phyloP scores from a whole-genome alignment of 352 stramenopile genomes.

The Phytophthora megakarya region DNA sequence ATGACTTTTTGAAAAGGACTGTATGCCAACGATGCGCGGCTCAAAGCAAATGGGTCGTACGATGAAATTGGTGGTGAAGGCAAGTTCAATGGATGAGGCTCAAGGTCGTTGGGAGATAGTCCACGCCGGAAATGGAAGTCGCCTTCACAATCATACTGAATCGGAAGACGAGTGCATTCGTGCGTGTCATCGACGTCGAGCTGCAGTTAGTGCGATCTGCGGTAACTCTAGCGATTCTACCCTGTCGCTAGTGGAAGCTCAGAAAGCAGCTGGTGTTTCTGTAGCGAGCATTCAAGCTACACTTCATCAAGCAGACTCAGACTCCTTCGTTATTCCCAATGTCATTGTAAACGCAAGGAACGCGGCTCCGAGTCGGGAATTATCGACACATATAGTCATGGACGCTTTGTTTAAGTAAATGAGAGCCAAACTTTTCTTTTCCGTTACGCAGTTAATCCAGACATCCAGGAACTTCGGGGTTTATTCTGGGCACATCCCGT shows the following conservation, averaged over 20 bases:
- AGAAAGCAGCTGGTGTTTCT: constrained; percentile 18
- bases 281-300: constrained; percentile 17
- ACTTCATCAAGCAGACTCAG: not conserved
- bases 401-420: constrained; percentile 11
- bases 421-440: constrained; percentile 8
- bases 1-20: no score
- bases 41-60: no score
- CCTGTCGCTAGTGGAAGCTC: constrained; percentile 5
- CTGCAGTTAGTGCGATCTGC: not conserved
- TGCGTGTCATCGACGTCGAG: constrained; percentile 5
- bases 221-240: not conserved
- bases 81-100: constrained; percentile 8
- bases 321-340: constrained; percentile 15
- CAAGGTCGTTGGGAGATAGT: constrained; percentile 16
- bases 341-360: constrained; percentile 18
- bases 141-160: constrained; percentile 13
- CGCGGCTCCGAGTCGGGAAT: not conserved
- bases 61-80: not conserved
- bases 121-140: constrained; percentile 17
- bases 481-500: constrained; percentile 13
- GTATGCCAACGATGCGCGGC: no score
- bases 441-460: not conserved
- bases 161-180: constrained; percentile 11
- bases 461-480: constrained; percentile 8
- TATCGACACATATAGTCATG: constrained; percentile 7